These are phyloP conservation scores for Geotrichum carabidarum DNA, from an alignment of 1,139 yeast species.

Conservation along the genomic window DNA sequence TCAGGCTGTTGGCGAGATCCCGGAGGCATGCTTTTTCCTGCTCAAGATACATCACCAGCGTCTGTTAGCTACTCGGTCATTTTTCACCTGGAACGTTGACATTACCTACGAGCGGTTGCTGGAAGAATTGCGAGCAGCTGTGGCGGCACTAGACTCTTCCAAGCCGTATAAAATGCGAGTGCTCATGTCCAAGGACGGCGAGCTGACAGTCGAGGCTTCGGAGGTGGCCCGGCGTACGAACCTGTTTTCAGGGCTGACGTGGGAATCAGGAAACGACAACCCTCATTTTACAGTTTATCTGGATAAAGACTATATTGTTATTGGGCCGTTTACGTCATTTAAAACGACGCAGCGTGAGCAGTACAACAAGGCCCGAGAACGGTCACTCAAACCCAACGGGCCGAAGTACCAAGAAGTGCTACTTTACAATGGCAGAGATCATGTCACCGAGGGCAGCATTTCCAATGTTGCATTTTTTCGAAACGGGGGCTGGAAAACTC, in stretches of 20 bases:
- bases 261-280: slow-evolving; percentile 28
- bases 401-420: slow-evolving; percentile 59
- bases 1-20: neutral
- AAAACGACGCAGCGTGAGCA: slow-evolving; percentile 72
- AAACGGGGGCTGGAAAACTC: slow-evolving; percentile 68
- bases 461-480: slow-evolving; percentile 69
- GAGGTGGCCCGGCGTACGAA: slow-evolving; percentile 39
- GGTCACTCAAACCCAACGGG: slow-evolving; percentile 34
- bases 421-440: slow-evolving; percentile 54
- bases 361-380: slow-evolving; percentile 57
- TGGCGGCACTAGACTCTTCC: slow-evolving; percentile 23
- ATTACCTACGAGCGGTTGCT: slow-evolving; percentile 45
- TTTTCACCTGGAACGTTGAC: slow-evolving; percentile 49
- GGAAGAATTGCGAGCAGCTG: slow-evolving; percentile 28
- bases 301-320: slow-evolving; percentile 49
- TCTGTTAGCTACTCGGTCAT: slow-evolving; percentile 49
- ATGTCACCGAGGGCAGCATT: slow-evolving; percentile 78
- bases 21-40: slow-evolving; percentile 43
- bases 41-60: slow-evolving; percentile 61
- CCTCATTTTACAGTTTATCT: slow-evolving; percentile 56
- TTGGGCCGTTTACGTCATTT: slow-evolving; percentile 79
- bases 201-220: slow-evolving; percentile 49
- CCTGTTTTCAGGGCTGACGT: slow-evolving; percentile 44
- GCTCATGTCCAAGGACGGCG: slow-evolving; percentile 47
- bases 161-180: slow-evolving; percentile 58